Base-by-base conservation (phyloP, 208 protist genomes). In the Angomonas deanei region DNA sequence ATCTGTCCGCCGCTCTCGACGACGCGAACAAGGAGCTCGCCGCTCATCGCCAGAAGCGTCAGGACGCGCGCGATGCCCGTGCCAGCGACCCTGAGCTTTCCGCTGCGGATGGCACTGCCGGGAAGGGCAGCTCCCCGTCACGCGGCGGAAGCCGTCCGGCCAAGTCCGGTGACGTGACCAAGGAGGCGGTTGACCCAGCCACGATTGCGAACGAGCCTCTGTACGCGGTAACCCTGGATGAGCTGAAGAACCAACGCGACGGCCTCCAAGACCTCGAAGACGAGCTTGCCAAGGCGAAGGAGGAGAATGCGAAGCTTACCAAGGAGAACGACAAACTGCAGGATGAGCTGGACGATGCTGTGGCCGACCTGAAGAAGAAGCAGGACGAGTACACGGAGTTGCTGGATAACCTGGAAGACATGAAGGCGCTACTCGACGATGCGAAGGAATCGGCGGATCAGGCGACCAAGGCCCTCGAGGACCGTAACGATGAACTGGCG, bases 211-310 rank as follows among this genome's bases (percentile, higher is more conserved):
- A 1, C 8, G 62, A 78, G 61, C 67, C 72, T 13, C 50, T 70
- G 24, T 46, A 70, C 24, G 66, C 72, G 0, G 68, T 79, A 13
- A 64, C 59, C 5, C 36, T 74, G 61, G 68, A 74, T 52, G 73
- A 79, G 58, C 70, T 71, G 56, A 34, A 28, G 8, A 42, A 79
- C 34, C 32, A 62, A 3, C 34, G 36, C 31, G 42, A 53, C 59
- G 33, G n/a, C 4, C 17, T 27, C 19, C 19, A 0, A n/a, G 56
- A 61, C 15, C 28, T 61, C 33, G 31, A 0, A 21, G 36, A 42
- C 11, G 36, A 42, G 36, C 15, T 42, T n/a, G 36, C 36, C 11
- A 42, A 42, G 36, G 8, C 15, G 36, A 42, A 42, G 15, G 36
- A 42, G 15, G 36, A 42, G 8, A 15, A 15, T 42, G 36, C 8